These are phyloP conservation scores for Phytophthora hibernalis DNA, from an alignment of 352 stramenopile genomes.

Conservation along the genomic window DNA sequence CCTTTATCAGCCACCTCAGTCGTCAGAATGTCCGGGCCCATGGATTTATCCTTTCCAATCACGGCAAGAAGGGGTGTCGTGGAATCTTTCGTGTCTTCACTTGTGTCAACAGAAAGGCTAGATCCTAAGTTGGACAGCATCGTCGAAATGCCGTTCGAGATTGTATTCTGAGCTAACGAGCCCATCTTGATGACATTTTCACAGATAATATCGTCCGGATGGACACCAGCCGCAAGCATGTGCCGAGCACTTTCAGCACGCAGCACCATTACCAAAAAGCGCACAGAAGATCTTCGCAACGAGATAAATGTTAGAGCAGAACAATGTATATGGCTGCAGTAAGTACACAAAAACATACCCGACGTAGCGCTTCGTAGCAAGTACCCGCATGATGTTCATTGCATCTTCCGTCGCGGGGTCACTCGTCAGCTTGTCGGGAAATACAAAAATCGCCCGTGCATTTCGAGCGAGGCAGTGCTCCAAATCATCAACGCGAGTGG, in stretches of 20 bases:
- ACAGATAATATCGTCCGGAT: slow-evolving; percentile 84
- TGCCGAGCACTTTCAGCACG: slow-evolving; percentile 79
- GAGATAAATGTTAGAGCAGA: slow-evolving; percentile 16
- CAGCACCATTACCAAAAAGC: slow-evolving; percentile 81
- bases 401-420: slow-evolving; percentile 80
- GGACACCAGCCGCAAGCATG: slow-evolving; percentile 81
- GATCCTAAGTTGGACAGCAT: slow-evolving; percentile 88
- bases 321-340: background rate
- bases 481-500: slow-evolving; percentile 77
- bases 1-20: slow-evolving; percentile 26
- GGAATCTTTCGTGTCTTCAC: slow-evolving; percentile 18
- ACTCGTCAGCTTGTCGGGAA: slow-evolving; percentile 83
- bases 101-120: slow-evolving; percentile 73
- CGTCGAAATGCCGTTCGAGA: slow-evolving; percentile 82
- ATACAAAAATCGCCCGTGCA: slow-evolving; percentile 80
- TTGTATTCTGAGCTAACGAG: slow-evolving; percentile 76
- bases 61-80: slow-evolving; percentile 13
- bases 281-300: slow-evolving; percentile 52
- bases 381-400: slow-evolving; percentile 87
- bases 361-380: slow-evolving; percentile 74
- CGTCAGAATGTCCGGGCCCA: slow-evolving; percentile 28
- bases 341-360: slow-evolving; percentile 45
- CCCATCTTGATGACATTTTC: slow-evolving; percentile 92
- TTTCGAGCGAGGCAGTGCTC: slow-evolving; percentile 64
- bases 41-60: slow-evolving; percentile 45